A percentile compares a stretch with the other conserved stretches of the same genome.
phyloP scores from a whole-genome alignment of 805 yeast species.

The Zygotorulaspora sp. region DNA sequence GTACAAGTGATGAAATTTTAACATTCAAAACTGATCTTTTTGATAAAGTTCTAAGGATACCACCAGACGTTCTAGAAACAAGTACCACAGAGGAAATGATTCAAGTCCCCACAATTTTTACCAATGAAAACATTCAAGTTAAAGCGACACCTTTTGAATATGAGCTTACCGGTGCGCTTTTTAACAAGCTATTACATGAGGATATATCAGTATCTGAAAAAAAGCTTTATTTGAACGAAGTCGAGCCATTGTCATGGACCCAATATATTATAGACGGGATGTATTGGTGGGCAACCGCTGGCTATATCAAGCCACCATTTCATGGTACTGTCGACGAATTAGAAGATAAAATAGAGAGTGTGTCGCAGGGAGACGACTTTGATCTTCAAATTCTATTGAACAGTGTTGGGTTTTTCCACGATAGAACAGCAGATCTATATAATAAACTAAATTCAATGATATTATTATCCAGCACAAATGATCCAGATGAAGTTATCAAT shows the following conservation, averaged over 20 bases:
- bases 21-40: slow-evolving; percentile 23
- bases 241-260: slow-evolving; percentile 31
- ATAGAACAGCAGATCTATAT: slow-evolving; percentile 15
- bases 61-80: slow-evolving; percentile 8
- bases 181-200: slow-evolving; percentile 14
- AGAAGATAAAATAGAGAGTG: slow-evolving; percentile 1
- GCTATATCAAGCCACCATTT: slow-evolving; percentile 27
- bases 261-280: slow-evolving; percentile 31
- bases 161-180: slow-evolving; percentile 16
- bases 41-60: slow-evolving; percentile 25
- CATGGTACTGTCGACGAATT: too few species aligned
- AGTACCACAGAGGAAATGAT: too few species aligned
- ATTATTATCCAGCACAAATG: slow-evolving; percentile 14
- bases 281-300: slow-evolving; percentile 31
- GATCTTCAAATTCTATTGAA: slow-evolving; percentile 13
- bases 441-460: slow-evolving; percentile 17
- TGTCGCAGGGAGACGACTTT: slow-evolving; percentile 7
- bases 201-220: slow-evolving; percentile 15
- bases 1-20: slow-evolving; percentile 33
- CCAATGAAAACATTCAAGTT: slow-evolving; percentile 13
- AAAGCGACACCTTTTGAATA: slow-evolving; percentile 31
- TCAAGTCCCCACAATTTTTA: slow-evolving; percentile 15
- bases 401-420: slow-evolving; percentile 21
- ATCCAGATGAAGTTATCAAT: slow-evolving; percentile 12
- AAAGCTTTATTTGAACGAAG: slow-evolving; percentile 7